phyloP scores from a whole-genome alignment of 306 rosid genomes.

The Sophora flavescens region DNA sequence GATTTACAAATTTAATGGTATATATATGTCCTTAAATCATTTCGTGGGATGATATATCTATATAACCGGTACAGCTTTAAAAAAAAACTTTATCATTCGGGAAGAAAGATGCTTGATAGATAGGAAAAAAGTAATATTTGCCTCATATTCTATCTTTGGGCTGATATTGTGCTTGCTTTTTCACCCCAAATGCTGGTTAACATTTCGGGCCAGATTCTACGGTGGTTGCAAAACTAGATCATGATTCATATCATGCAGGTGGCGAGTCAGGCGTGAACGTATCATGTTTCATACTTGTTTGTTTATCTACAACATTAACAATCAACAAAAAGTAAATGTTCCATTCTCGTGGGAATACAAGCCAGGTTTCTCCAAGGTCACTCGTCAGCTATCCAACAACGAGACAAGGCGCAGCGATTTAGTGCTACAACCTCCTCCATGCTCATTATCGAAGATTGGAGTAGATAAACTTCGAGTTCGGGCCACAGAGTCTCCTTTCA shows the following conservation, averaged over 20 bases:
- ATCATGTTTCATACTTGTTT: background rate
- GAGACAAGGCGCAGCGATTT: background rate
- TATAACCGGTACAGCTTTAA: too few relatives aligned
- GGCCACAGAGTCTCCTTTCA: background rate
- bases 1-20: too few relatives aligned
- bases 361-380: constrained; percentile 59
- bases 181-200: background rate
- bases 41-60: too few relatives aligned
- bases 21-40: too few relatives aligned
- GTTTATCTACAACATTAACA: background rate
- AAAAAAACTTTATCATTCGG: too few relatives aligned
- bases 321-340: constrained; percentile 12
- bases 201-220: background rate
- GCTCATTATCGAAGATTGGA: background rate
- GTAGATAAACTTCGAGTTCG: background rate
- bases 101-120: background rate
- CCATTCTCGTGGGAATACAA: constrained; percentile 68
- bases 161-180: too few relatives aligned
- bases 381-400: background rate
- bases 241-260: background rate
- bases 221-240: too few relatives aligned
- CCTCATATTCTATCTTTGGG: background rate
- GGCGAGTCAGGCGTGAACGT: constrained; percentile 6
- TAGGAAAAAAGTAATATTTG: too few relatives aligned
- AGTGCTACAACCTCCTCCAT: constrained; percentile 50